A percentile compares a stretch with the other conserved stretches of the same genome.
These are phyloP conservation scores for Puccinia novopanici DNA, from an alignment of 1,284 basidiomycete species.

Conservation along the genomic window DNA sequence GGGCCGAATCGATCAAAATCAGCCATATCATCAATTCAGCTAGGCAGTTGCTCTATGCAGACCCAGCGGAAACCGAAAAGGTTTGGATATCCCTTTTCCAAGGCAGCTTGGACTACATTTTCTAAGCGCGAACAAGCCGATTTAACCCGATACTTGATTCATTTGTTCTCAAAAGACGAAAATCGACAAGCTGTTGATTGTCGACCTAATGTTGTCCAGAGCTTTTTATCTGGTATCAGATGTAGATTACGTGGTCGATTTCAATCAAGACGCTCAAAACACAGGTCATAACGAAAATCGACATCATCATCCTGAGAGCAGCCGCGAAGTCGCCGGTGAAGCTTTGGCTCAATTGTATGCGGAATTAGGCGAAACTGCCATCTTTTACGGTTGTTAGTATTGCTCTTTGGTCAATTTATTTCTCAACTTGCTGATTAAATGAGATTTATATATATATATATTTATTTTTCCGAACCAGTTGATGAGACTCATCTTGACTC, in stretches of 20 bases:
- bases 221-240: conserved; percentile 79
- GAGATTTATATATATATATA: no score
- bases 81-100: conserved; percentile 90
- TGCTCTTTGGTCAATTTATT: background rate
- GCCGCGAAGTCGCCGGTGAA: conserved; percentile 83
- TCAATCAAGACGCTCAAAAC: conserved; percentile 36
- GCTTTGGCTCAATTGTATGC: conserved; percentile 93
- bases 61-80: conserved; percentile 74
- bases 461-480: no score
- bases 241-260: conserved; percentile 64
- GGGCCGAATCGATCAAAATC: conserved; percentile 58
- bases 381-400: conserved; percentile 77
- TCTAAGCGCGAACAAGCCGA: conserved; percentile 84
- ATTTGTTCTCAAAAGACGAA: conserved; percentile 88
- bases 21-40: conserved; percentile 73
- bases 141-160: conserved; percentile 84
- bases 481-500: no score
- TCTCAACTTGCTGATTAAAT: conserved; percentile 3
- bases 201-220: conserved; percentile 94
- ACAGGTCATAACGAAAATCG: background rate
- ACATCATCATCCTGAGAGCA: conserved; percentile 65
- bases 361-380: conserved; percentile 91
- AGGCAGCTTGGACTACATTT: conserved; percentile 82
- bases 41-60: conserved; percentile 80
- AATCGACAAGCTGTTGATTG: conserved; percentile 85